These are phyloP conservation scores for Pharnaceum exiguum DNA, from an alignment of 148 eudicot species.

Conservation along the genomic window DNA sequence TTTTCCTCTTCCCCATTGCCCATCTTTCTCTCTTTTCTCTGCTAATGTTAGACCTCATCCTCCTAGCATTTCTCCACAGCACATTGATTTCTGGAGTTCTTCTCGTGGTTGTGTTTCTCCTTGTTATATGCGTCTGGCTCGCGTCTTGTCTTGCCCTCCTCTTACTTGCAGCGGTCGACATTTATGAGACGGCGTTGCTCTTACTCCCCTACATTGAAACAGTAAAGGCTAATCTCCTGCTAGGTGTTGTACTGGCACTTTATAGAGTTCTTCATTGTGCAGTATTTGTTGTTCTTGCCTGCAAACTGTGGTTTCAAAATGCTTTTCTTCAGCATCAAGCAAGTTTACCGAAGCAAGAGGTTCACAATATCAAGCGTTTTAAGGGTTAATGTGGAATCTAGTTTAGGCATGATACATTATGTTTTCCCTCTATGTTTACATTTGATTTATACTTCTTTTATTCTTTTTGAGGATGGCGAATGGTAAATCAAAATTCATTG, in stretches of 20 bases:
- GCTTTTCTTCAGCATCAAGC: background rate
- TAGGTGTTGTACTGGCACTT: conserved; percentile 33
- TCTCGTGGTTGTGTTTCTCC: conserved; percentile 28
- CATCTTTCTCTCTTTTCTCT: too few relatives aligned
- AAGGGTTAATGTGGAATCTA: background rate
- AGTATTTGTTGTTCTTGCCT: background rate
- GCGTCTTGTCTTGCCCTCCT: conserved; percentile 31
- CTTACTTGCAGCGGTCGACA: conserved; percentile 22
- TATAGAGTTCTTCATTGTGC: conserved; percentile 9
- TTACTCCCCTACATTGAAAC: conserved; percentile 16
- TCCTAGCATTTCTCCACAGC: conserved; percentile 51
- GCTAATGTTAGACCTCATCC: conserved; percentile 42
- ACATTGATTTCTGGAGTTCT: conserved; percentile 41
- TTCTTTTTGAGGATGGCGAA: too few relatives aligned
- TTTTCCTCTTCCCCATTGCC: background rate
- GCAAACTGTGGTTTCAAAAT: conserved; percentile 14
- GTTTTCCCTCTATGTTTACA: too few relatives aligned
- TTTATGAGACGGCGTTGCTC: conserved; percentile 12
- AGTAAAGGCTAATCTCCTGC: conserved; percentile 26
- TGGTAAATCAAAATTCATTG: too few relatives aligned
- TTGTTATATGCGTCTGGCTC: conserved; percentile 25
- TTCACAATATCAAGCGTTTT: conserved; percentile 1
- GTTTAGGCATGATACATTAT: too few relatives aligned
- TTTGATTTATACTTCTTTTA: too few relatives aligned
- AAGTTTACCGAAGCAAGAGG: background rate